phyloP scores from a whole-genome alignment of 331 rosid genomes.

The Quercus lobata region DNA sequence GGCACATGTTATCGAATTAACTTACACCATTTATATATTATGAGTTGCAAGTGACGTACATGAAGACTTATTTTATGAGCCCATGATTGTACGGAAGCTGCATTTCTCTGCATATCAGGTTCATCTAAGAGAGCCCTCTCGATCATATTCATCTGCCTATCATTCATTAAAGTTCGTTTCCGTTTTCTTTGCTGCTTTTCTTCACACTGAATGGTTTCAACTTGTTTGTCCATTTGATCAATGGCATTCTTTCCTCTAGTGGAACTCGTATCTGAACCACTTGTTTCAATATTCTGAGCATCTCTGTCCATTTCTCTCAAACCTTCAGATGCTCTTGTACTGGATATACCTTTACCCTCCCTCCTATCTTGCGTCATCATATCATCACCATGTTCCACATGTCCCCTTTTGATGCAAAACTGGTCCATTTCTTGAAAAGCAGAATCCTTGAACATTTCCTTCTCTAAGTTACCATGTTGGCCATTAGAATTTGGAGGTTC shows the following conservation, averaged over 20 bases:
- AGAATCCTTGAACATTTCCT: slow-evolving; percentile 68
- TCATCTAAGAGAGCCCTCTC: slow-evolving; percentile 78
- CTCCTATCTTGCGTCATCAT: slow-evolving; percentile 25
- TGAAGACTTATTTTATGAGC: slow-evolving; percentile 69
- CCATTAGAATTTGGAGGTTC: slow-evolving; percentile 36
- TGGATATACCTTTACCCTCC: slow-evolving; percentile 47
- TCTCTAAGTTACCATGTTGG: slow-evolving; percentile 49
- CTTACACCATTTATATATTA: slow-evolving; percentile 4
- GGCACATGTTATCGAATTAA: slow-evolving; percentile 8
- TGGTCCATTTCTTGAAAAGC: slow-evolving; percentile 48
- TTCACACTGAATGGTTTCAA: slow-evolving; percentile 48
- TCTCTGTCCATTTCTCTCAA: slow-evolving; percentile 51
- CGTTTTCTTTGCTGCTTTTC: slow-evolving; percentile 51
- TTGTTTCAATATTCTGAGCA: slow-evolving; percentile 74
- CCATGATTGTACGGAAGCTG: slow-evolving; percentile 67
- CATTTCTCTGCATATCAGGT: slow-evolving; percentile 92
- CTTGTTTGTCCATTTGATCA: slow-evolving; percentile 57
- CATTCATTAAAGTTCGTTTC: slow-evolving; percentile 91
- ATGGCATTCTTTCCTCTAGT: slow-evolving; percentile 56
- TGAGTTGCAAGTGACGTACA: slow-evolving; percentile 48
- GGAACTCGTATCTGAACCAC: slow-evolving; percentile 85
- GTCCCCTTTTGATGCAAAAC: slow-evolving; percentile 37
- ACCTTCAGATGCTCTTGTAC: slow-evolving; percentile 43
- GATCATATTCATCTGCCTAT: slow-evolving; percentile 53
- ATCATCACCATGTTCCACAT: slow-evolving; percentile 38